phyloP scores from a whole-genome alignment of 129 eudicot species.

The Centrapalus pauciflorus region DNA sequence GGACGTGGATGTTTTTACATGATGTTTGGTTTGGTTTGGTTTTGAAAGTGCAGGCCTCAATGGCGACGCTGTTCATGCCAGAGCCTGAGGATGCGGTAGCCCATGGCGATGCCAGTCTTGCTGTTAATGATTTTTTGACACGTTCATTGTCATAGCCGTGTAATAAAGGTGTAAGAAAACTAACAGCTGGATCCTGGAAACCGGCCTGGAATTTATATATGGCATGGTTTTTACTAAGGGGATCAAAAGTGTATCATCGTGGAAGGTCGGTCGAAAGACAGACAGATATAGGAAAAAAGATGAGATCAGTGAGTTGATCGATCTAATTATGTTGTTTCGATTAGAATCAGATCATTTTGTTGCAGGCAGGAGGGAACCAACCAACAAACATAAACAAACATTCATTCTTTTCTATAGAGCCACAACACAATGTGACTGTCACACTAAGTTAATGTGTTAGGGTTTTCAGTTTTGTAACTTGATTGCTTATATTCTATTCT shows the following conservation, averaged over 20 bases:
- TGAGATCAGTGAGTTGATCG: constrained; percentile 11
- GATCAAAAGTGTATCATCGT: constrained; percentile 17
- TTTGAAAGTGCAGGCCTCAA: constrained; percentile 51
- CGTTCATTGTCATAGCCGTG: constrained; percentile 40
- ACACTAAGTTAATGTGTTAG: constrained; percentile 15
- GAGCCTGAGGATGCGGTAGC: constrained; percentile 96
- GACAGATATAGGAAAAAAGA: constrained; percentile 11
- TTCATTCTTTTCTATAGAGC: constrained; percentile 34
- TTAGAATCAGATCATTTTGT: constrained; percentile 13
- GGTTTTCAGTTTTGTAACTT: background rate
- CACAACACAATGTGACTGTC: background rate
- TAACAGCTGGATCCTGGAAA: constrained; percentile 28
- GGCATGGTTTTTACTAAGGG: constrained; percentile 6
- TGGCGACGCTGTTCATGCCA: constrained; percentile 66
- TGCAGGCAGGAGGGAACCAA: too few species aligned
- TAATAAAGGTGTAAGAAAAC: constrained; percentile 9
- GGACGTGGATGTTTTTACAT: background rate
- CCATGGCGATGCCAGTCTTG: constrained; percentile 95
- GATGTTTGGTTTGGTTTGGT: background rate
- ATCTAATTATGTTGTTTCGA: constrained; percentile 17
- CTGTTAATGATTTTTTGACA: constrained; percentile 88
- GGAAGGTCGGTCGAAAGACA: too few species aligned
- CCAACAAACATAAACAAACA: too few species aligned
- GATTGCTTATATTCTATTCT: constrained; percentile 2
- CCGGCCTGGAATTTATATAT: constrained; percentile 20